Conservation (phyloP, 768 basidiomycete genomes). For the Chalciporus sphaerocephalus region DNA sequence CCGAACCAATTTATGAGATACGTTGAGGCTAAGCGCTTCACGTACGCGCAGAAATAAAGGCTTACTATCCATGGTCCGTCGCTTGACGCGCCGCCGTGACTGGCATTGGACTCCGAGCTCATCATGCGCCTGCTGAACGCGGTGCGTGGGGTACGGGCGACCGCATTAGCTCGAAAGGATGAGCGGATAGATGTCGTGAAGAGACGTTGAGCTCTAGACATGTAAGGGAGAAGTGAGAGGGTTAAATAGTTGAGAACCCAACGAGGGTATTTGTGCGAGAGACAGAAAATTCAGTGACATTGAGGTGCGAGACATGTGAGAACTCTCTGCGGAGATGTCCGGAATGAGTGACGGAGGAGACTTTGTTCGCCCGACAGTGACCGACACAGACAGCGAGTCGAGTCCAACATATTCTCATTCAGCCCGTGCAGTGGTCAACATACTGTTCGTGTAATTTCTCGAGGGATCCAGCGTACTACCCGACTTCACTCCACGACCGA, state of each 20-base stretch:
- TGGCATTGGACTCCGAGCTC: conserved; percentile 24
- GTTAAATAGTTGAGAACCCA: conserved; percentile 14
- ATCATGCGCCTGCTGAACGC: conserved; percentile 22
- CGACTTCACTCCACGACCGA: too few relatives aligned
- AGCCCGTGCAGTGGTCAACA: too few relatives aligned
- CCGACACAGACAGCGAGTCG: too few relatives aligned
- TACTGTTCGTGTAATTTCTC: neutral
- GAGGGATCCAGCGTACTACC: too few relatives aligned
- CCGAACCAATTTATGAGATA: conserved; percentile 27
- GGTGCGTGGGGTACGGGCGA: conserved; percentile 12
- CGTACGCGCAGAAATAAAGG: neutral
- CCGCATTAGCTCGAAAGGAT: conserved; percentile 8
- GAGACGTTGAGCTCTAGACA: conserved; percentile 23
- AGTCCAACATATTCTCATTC: too few relatives aligned
- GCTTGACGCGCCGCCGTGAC: conserved; percentile 14
- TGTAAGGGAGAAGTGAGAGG: conserved; percentile 2
- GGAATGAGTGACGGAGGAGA: conserved; percentile 8
- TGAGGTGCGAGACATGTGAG: conserved; percentile 20
- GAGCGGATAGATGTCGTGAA: conserved; percentile 17
- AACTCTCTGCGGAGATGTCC: conserved; percentile 27
- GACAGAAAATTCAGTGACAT: conserved; percentile 27
- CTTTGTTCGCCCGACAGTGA: neutral
- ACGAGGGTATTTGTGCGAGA: conserved; percentile 9
- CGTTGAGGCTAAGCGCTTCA: neutral
- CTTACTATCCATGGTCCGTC: conserved; percentile 32